Base-by-base conservation (phyloP, 257 asterid species). In the Petrea volubilis region DNA sequence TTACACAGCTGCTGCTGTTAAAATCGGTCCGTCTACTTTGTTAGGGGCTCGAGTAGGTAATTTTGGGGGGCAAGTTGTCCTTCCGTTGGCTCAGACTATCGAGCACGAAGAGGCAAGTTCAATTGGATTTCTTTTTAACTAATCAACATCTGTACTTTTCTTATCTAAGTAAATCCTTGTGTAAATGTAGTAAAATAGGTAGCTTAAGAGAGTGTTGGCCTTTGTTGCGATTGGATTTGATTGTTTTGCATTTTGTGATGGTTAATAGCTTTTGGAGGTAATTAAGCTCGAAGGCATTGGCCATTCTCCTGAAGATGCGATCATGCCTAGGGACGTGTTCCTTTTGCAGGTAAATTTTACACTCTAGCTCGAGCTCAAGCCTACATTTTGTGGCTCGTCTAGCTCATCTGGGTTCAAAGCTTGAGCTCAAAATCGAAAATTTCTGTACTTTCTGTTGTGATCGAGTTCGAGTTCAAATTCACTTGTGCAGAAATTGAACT, bases 91-190 rank as follows among this genome's bases (percentile, higher is more conserved):
- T 61, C 96, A 92, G 62, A 85, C 95, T 53, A 80, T 90, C n/a
- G 98, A 92, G 77, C 96, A 92, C 76, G 98, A 90, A 84, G 98
- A 92, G 96, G 98, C 86, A 82, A 79, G 98, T 78, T 24, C 11
- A 36, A 56, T 43, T 8, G 38, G n/a, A 47, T 55, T 60, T 8
- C 18, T 60, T 36, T 53, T 55, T 29, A 18, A 47, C 46, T 27
- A 8, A 52, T 1, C 10, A 2, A 7, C 63, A 29, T 1, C 50
- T 7, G 4, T 70, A 43, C 55, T 46, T 52, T 25, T 4, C 14
- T 52, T 34, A 10, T 29, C 15, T 28, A 27, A n/a, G 17, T 27
- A 7, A 15, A 55, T 68, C 62, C 38, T 64, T 53, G 5, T 51
- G 24, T 40, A 12, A n/a, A n/a, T 15, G 9, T 33, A 58, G 23